A percentile compares a stretch with the other conserved stretches of the same genome.
These are phyloP conservation scores for Gypsophila paniculata DNA, from an alignment of 179 eudicot genomes.

Conservation along the genomic window DNA sequence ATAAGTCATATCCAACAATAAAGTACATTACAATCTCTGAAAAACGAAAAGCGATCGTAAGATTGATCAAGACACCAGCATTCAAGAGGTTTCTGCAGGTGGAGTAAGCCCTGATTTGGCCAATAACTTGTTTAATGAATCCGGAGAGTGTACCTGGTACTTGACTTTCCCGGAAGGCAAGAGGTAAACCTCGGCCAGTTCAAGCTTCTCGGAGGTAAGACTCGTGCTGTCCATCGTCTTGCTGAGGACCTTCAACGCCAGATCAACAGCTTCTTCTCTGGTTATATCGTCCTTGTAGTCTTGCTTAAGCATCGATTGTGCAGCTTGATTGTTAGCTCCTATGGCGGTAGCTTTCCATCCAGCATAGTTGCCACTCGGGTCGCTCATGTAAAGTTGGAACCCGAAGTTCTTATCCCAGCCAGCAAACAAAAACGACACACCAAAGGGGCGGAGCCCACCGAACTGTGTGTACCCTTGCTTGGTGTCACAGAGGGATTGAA, in stretches of 20 bases:
- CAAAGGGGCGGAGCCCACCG: slow-evolving; percentile 93
- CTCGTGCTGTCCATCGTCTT: slow-evolving; percentile 98
- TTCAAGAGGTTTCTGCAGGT: slow-evolving; percentile 65
- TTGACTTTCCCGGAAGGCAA: slow-evolving; percentile 61
- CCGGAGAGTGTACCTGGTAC: slow-evolving; percentile 81
- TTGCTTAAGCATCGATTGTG: slow-evolving; percentile 94
- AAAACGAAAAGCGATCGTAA: neutral
- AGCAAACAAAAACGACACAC: slow-evolving; percentile 83
- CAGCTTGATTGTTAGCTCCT: slow-evolving; percentile 91
- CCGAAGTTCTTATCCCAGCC: slow-evolving; percentile 93
- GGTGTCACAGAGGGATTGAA: slow-evolving; percentile 81
- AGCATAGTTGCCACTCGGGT: slow-evolving; percentile 91
- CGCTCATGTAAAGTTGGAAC: slow-evolving; percentile 92
- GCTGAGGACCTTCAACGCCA: slow-evolving; percentile 83
- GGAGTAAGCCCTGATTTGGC: slow-evolving; percentile 68
- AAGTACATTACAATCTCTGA: slow-evolving; percentile 14
- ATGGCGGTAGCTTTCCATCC: slow-evolving; percentile 97
- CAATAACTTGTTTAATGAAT: slow-evolving; percentile 62
- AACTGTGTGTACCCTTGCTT: slow-evolving; percentile 92
- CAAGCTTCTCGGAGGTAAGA: slow-evolving; percentile 89
- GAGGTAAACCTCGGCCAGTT: slow-evolving; percentile 69
- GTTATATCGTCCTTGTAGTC: slow-evolving; percentile 89
- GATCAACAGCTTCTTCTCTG: slow-evolving; percentile 79
- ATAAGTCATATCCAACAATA: slow-evolving; percentile 16
- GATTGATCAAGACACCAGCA: neutral